These are phyloP conservation scores for Bondarzewia mesenterica DNA, from an alignment of 1,284 basidiomycete genomes.

Conservation along the genomic window DNA sequence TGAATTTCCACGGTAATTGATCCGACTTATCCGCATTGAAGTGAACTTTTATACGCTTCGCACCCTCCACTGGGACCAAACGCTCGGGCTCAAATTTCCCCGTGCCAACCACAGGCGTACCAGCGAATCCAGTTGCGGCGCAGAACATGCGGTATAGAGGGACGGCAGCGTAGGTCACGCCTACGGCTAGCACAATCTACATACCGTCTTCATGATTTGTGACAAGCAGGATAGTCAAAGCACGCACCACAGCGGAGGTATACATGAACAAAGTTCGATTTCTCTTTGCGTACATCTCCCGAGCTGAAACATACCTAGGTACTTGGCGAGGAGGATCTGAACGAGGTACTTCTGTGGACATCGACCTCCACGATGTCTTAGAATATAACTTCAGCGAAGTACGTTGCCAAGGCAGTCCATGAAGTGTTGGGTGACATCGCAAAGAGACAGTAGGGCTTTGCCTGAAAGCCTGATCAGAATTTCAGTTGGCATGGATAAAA, in stretches of 20 bases:
- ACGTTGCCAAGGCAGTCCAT: background rate
- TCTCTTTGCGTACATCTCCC: conserved; percentile 35
- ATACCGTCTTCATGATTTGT: background rate
- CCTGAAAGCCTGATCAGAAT: background rate
- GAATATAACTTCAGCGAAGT: background rate
- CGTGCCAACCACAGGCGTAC: conserved; percentile 85
- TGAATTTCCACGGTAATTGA: conserved; percentile 89
- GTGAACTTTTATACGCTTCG: conserved; percentile 81
- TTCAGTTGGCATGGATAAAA: background rate
- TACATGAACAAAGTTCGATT: conserved; percentile 78
- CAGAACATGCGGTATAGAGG: conserved; percentile 98
- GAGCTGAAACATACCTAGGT: conserved; percentile 14
- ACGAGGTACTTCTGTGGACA: background rate
- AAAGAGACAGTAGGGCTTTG: background rate
- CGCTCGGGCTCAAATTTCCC: conserved; percentile 77
- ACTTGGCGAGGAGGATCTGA: conserved; percentile 12
- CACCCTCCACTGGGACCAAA: conserved; percentile 66
- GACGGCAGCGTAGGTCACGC: conserved; percentile 92
- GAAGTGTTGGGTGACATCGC: background rate
- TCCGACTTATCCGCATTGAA: conserved; percentile 93
- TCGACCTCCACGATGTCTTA: background rate
- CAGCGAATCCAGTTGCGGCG: conserved; percentile 93
- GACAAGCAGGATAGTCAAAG: background rate
- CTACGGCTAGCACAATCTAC: conserved; percentile 75
- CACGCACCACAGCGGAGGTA: conserved; percentile 64